Evolutionary conservation across 2,329 filamentous ascomycete species (phyloP), one percentile per base, ranked within the genome.

Genomic region (Ophiosphaerella narmari): DNA sequence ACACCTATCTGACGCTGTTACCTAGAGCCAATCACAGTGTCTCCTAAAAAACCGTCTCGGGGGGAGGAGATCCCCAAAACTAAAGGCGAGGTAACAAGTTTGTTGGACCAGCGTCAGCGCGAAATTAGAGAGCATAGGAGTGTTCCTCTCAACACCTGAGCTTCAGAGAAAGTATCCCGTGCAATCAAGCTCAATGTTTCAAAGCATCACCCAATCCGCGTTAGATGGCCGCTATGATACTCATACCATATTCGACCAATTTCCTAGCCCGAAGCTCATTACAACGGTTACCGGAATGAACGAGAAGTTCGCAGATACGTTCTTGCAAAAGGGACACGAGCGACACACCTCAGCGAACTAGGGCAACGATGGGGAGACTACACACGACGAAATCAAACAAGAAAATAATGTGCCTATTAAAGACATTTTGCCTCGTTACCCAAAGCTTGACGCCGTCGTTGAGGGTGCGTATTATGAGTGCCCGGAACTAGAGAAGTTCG

Each of bases 11-110:
- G 38, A 33, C 13, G 1, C 8, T 7, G 34, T 21, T 14, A 46
- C 35, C 14, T 43, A 12, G 13, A 33, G 32, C 54, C 51, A 57
- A 4, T 14, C 26, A 16, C 18, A 18, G 18, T 43, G 54, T 5
- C 48, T 54, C 4, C 52, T 54, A 48, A 75, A 74, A 56, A 78
- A 77, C 0, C 4, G 72, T 78, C 45, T 73, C 78, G 2, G 74
- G 73, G 73, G n/a, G 68, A 70, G 3, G 75, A 78, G 48, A 81
- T 81, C 52, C 77, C 78, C 3, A 70, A 72, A 49, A 74, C 79
- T 59, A 43, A 61, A 36, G 23, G 36, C 7, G 53, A 59, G 51
- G 32, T 35, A 5, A 13, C 5, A 7, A 52, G 37, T 31, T n/a
- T 37, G 14, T 24, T 47, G 9, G 31, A 39, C 11, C n/a, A 39